A percentile compares a stretch with the other conserved stretches of the same genome.
Conservation (phyloP, 192 early-diverging fungal species). For the Backusella tarrabulga region DNA sequence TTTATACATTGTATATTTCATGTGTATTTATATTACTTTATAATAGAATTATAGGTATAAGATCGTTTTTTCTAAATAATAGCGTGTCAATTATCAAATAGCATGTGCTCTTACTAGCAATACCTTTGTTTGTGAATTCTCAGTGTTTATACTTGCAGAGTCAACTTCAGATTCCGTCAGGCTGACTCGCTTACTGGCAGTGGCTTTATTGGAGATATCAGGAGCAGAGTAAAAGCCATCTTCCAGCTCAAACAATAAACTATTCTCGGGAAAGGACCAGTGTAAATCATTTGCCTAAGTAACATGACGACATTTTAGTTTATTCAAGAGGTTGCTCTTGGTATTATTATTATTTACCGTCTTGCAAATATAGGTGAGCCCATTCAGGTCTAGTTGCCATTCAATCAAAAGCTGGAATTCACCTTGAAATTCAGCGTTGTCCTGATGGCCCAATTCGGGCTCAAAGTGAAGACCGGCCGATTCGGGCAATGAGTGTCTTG, state of each 20-base stretch:
- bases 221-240: conserved; percentile 51
- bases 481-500: conserved; percentile 28
- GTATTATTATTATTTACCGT: conserved; percentile 23
- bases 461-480: conserved; percentile 13
- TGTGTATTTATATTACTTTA: conserved; percentile 30
- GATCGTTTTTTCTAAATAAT: conserved; percentile 40
- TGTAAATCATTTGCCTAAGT: not conserved
- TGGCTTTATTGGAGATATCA: conserved; percentile 30
- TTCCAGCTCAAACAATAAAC: conserved; percentile 42
- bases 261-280: conserved; percentile 41
- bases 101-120: too few relatives aligned
- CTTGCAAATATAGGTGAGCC: conserved; percentile 41
- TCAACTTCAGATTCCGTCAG: not conserved
- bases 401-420: conserved; percentile 38
- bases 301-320: not conserved
- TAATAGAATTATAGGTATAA: conserved; percentile 51
- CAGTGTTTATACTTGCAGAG: not conserved
- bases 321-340: too few relatives aligned
- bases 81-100: too few relatives aligned
- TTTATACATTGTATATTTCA: not conserved
- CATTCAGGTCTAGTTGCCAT: conserved; percentile 47
- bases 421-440: not conserved
- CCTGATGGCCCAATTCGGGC: not conserved
- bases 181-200: conserved; percentile 11
- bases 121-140: not conserved